Percentiles rank a stretch among this genome's conserved stretches.
Conservation (phyloP, 495 filamentous ascomycete genomes). For the Delitschia confertaspora region DNA sequence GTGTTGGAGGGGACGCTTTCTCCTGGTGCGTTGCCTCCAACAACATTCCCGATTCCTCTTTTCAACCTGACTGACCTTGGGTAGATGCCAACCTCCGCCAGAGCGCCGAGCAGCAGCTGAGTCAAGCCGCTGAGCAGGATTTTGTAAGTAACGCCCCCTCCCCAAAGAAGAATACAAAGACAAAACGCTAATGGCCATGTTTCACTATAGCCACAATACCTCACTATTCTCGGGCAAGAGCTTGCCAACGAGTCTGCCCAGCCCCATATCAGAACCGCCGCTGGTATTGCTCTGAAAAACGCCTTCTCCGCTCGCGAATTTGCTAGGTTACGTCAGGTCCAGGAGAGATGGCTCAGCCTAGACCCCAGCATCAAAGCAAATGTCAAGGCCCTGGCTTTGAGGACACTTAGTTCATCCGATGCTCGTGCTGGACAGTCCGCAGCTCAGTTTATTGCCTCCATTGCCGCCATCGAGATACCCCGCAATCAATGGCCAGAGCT, state of each 20-base stretch:
- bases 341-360: slow-evolving; percentile 80
- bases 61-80: slow-evolving; percentile 29
- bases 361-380: slow-evolving; percentile 66
- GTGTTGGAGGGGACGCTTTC: slow-evolving; percentile 89
- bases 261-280: slow-evolving; percentile 77
- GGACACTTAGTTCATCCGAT: slow-evolving; percentile 71
- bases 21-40: slow-evolving; percentile 54
- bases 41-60: slow-evolving; percentile 24
- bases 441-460: slow-evolving; percentile 88
- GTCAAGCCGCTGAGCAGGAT: slow-evolving; percentile 81
- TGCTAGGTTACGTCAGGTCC: slow-evolving; percentile 73
- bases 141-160: slow-evolving; percentile 61
- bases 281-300: slow-evolving; percentile 95
- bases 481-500: slow-evolving; percentile 92
- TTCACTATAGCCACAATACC: slow-evolving; percentile 66
- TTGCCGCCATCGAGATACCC: slow-evolving; percentile 90
- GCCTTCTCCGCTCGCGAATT: slow-evolving; percentile 88
- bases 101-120: slow-evolving; percentile 87
- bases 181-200: slow-evolving; percentile 22
- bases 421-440: slow-evolving; percentile 75
- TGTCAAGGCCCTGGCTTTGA: slow-evolving; percentile 79
- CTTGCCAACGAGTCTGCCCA: slow-evolving; percentile 83
- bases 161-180: slow-evolving; percentile 5
- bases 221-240: slow-evolving; percentile 80
- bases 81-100: slow-evolving; percentile 82